A percentile compares a stretch with the other conserved stretches of the same genome.
These are phyloP conservation scores for Moesziomyces antarcticus DNA, from an alignment of 1,284 basidiomycete genomes.

Conservation along the genomic window DNA sequence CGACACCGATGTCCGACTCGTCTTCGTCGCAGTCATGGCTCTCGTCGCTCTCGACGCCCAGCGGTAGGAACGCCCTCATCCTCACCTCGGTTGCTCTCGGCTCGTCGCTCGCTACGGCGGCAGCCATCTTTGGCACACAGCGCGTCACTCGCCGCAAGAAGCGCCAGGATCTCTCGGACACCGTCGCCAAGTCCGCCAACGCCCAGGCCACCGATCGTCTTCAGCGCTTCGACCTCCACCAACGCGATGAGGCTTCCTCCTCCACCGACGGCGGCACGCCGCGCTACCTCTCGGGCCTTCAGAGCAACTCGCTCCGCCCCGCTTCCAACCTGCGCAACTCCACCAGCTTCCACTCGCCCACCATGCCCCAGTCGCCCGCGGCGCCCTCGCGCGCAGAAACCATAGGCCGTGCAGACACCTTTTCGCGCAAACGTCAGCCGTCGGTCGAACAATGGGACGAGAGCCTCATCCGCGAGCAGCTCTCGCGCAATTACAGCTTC, in stretches of 20 bases:
- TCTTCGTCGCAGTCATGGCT: constrained; percentile 32
- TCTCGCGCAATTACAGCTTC: constrained; percentile 94
- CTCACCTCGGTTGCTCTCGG: constrained; percentile 53
- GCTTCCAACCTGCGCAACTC: constrained; percentile 36
- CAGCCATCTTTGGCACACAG: constrained; percentile 52
- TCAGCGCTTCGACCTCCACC: constrained; percentile 30
- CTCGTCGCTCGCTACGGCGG: constrained; percentile 56
- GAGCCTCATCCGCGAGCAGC: constrained; percentile 72
- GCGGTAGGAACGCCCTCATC: constrained; percentile 37
- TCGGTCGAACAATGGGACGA: constrained; percentile 61
- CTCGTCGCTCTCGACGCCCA: constrained; percentile 23
- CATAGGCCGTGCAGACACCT: constrained; percentile 9
- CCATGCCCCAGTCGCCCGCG: constrained; percentile 21
- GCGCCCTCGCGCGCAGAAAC: constrained; percentile 29
- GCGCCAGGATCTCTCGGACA: constrained; percentile 47
- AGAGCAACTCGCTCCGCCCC: constrained; percentile 30
- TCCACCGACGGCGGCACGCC: constrained; percentile 52
- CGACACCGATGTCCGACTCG: constrained; percentile 28
- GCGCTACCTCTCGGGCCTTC: constrained; percentile 47
- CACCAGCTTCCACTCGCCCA: constrained; percentile 33
- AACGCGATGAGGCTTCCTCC: constrained; percentile 28
- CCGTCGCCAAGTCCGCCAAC: constrained; percentile 38
- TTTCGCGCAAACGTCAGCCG: constrained; percentile 29
- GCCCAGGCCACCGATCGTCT: constrained; percentile 34
- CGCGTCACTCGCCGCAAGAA: constrained; percentile 37